A percentile compares a stretch with the other conserved stretches of the same genome.
These are phyloP conservation scores for Diplocarpon mali DNA, from an alignment of 2,329 filamentous ascomycete genomes.

Conservation along the genomic window DNA sequence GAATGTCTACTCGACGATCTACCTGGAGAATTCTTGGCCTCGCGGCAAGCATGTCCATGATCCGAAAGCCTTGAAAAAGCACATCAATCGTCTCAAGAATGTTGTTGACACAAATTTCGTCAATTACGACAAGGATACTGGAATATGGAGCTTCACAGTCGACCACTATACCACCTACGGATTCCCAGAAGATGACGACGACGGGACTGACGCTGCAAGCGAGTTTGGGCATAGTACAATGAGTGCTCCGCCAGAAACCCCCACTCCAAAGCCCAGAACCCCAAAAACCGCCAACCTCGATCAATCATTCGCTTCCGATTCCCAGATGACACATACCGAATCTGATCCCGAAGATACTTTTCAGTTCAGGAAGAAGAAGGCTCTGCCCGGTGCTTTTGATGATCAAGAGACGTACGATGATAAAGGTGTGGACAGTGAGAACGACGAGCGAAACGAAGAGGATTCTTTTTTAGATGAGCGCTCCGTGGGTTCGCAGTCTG, in stretches of 20 bases:
- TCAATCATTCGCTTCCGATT: conserved; percentile 28
- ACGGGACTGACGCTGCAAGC: conserved; percentile 46
- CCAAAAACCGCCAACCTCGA: conserved; percentile 16
- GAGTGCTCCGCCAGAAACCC: conserved; percentile 32
- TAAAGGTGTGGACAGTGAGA: conserved; percentile 37
- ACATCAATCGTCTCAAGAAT: conserved; percentile 68
- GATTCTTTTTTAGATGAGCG: conserved; percentile 89
- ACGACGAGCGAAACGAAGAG: conserved; percentile 29
- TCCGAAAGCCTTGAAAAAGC: conserved; percentile 57
- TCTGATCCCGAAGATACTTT: conserved; percentile 28
- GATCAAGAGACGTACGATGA: conserved; percentile 44
- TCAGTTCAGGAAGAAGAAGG: conserved; percentile 28
- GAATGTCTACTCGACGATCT: conserved; percentile 81
- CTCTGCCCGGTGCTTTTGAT: conserved; percentile 74
- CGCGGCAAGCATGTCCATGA: conserved; percentile 47
- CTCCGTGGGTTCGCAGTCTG: conserved; percentile 70
- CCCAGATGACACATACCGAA: conserved; percentile 27
- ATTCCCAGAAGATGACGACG: conserved; percentile 65
- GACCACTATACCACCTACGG: conserved; percentile 95
- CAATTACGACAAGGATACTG: conserved; percentile 66
- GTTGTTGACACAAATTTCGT: conserved; percentile 75
- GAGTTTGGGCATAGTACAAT: conserved; percentile 38
- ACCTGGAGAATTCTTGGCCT: conserved; percentile 89
- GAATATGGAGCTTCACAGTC: conserved; percentile 87
- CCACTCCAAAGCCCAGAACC: conserved; percentile 31